phyloP scores from a whole-genome alignment of 2,329 filamentous ascomycete genomes.

The Knufia fluminis region DNA sequence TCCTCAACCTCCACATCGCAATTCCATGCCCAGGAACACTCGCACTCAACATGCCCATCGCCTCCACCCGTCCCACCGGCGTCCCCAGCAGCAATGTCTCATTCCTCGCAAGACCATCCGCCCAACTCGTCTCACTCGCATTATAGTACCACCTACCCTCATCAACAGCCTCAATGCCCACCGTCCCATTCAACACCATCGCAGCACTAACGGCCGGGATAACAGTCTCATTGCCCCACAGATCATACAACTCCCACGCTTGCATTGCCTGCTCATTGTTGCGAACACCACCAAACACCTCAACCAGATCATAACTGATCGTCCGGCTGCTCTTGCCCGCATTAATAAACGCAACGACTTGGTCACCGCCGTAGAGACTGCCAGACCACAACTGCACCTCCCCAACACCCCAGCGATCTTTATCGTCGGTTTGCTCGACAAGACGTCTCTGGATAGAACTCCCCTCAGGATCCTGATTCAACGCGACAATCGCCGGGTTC shows the following conservation, averaged over 20 bases:
- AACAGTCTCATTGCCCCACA: conserved; percentile 43
- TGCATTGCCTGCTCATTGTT: conserved; percentile 34
- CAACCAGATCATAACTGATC: conserved; percentile 44
- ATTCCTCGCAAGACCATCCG: conserved; percentile 36
- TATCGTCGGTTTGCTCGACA: conserved; percentile 34
- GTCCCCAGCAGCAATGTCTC: conserved; percentile 39
- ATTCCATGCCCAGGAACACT: conserved; percentile 41
- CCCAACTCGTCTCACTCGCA: conserved; percentile 38
- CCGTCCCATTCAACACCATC: conserved; percentile 34
- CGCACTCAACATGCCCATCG: conserved; percentile 27
- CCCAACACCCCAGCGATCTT: conserved; percentile 35
- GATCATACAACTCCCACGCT: conserved; percentile 46
- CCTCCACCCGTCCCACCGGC: conserved; percentile 36
- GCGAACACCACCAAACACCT: conserved; percentile 43
- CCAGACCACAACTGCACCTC: conserved; percentile 45
- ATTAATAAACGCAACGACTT: conserved; percentile 44
- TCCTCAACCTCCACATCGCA: conserved; percentile 41
- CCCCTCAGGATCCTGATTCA: conserved; percentile 40
- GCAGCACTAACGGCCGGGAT: conserved; percentile 40
- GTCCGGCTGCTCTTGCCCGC: conserved; percentile 33
- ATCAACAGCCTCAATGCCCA: conserved; percentile 25
- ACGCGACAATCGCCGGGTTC: conserved; percentile 42
- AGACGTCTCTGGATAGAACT: conserved; percentile 36
- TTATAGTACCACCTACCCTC: conserved; percentile 37
- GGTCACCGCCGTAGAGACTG: conserved; percentile 37